phyloP scores from a whole-genome alignment of 2,329 filamentous ascomycete genomes.

The Plectosphaerella plurivora region DNA sequence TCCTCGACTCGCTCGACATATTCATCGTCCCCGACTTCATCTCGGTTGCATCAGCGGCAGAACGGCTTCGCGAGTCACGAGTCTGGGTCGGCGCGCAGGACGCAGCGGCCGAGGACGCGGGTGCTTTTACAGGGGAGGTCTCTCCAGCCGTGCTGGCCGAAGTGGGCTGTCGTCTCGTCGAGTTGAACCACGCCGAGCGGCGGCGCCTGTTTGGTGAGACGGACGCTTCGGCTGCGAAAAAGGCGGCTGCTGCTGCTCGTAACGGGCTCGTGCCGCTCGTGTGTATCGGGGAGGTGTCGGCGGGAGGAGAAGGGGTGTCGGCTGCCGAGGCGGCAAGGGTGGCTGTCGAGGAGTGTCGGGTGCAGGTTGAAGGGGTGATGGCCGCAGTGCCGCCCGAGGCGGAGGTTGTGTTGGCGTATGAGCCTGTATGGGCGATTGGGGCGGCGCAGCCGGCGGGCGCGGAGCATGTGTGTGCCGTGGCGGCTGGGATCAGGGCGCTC shows the following conservation, averaged over 20 bases:
- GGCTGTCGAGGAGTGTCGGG: constrained; percentile 49
- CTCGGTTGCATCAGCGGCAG: constrained; percentile 51
- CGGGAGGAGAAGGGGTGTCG: constrained; percentile 48
- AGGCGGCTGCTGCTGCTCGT: constrained; percentile 62
- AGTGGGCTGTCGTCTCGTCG: constrained; percentile 67
- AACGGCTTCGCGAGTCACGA: constrained; percentile 37
- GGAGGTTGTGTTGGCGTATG: constrained; percentile 76
- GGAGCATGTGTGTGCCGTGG: constrained; percentile 69
- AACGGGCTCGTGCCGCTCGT: constrained; percentile 74
- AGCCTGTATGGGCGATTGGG: constrained; percentile 87
- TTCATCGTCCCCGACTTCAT: constrained; percentile 78
- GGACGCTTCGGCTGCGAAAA: constrained; percentile 62
- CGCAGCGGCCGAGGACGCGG: constrained; percentile 63
- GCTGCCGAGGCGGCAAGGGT: constrained; percentile 25
- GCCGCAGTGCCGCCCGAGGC: constrained; percentile 54
- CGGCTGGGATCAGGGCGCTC: constrained; percentile 54
- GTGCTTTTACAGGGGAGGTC: constrained; percentile 75
- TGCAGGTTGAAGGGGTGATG: constrained; percentile 63
- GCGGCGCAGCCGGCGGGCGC: constrained; percentile 65
- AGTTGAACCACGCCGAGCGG: constrained; percentile 78
- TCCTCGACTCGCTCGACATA: constrained; percentile 51
- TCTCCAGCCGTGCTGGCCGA: constrained; percentile 64
- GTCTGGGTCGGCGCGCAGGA: constrained; percentile 73
- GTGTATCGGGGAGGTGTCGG: constrained; percentile 70
- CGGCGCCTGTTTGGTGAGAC: constrained; percentile 69